Conservation (phyloP, 176 grass and related monocot species). For the Elymus sibiricus region DNA sequence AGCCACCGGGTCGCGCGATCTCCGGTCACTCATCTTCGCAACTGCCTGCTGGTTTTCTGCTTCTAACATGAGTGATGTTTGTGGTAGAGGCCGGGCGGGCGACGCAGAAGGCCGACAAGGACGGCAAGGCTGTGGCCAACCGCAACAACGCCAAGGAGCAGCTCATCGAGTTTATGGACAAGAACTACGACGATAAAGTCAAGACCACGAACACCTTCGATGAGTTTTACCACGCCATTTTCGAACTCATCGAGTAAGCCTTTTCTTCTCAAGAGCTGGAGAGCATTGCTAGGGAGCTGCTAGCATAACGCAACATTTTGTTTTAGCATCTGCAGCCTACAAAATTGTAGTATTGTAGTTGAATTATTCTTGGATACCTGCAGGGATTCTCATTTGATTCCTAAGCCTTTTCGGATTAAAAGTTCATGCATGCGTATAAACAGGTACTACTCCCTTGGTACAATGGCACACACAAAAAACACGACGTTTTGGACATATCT, state of each 20-base stretch:
- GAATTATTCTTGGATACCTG: neutral
- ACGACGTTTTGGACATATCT: neutral
- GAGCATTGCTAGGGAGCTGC: neutral
- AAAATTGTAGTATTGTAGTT: neutral
- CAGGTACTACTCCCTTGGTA: neutral
- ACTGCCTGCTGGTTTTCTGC: neutral
- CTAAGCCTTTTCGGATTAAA: neutral
- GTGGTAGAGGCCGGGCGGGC: constrained; percentile 10
- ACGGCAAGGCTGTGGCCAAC: neutral
- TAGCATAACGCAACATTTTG: neutral
- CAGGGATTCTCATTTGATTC: neutral
- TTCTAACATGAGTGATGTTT: neutral
- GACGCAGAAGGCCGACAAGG: neutral
- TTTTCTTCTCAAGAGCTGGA: neutral
- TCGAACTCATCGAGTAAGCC: constrained; percentile 59
- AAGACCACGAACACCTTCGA: neutral
- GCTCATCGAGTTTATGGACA: neutral
- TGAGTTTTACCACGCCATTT: constrained; percentile 65
- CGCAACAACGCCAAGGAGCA: neutral
- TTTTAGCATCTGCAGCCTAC: neutral
- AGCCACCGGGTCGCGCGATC: no score
- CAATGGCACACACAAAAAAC: neutral
- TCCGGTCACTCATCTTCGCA: neutral
- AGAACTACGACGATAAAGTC: neutral
- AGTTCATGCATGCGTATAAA: neutral